Base-by-base conservation (phyloP, 2,329 filamentous ascomycete genomes). In the Didymella keratinophila region DNA sequence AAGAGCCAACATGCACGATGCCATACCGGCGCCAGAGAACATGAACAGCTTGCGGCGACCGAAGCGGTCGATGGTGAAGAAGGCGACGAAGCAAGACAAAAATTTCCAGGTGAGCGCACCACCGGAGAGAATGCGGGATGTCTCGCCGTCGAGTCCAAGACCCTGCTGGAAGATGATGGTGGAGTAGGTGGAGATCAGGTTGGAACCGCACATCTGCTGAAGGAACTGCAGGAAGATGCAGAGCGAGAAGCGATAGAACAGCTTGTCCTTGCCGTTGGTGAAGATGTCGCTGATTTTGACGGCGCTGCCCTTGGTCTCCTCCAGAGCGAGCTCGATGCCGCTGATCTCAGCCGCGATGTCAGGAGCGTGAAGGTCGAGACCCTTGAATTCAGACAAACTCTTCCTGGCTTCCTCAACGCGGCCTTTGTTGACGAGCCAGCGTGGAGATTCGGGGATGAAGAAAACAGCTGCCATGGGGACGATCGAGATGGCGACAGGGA, bases 31-130 rank as follows among this genome's bases (percentile, higher is more conserved):
- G 12, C 82, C 83, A 41, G 78, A 81, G 66, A 84, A 72, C 55
- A 85, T 83, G 77, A 85, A 84, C 21, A 84, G 76, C 50, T 76
- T 78, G 30, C 89, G 83, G 14, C 89, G 83, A 8, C 89, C 89
- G 56, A 91, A 89, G 0, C 86, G 82, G 67, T 91, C 89, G 1
- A 91, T 80, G 0, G 88, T 91, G 69, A 90, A 91, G 60, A 90
- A 88, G 54, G 87, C 89, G 55, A 91, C 83, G 23, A 90, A 80
- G 0, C 80, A 82, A 30, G 80, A 82, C 20, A 84, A 64, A 65
- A 84, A 84, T 67, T 86, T 85, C 80, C 82, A 86, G 5, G 84
- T 86, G 30, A 86, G 73, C 12, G 82, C 82, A 27, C 80, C 82
- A 3, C 88, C 91, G 2, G 86, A 84, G 49, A 90, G 84, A 78